A percentile compares a stretch with the other conserved stretches of the same genome.
phyloP scores from a whole-genome alignment of 2,329 filamentous ascomycete genomes.

The Cucurbitaria berberidis region DNA sequence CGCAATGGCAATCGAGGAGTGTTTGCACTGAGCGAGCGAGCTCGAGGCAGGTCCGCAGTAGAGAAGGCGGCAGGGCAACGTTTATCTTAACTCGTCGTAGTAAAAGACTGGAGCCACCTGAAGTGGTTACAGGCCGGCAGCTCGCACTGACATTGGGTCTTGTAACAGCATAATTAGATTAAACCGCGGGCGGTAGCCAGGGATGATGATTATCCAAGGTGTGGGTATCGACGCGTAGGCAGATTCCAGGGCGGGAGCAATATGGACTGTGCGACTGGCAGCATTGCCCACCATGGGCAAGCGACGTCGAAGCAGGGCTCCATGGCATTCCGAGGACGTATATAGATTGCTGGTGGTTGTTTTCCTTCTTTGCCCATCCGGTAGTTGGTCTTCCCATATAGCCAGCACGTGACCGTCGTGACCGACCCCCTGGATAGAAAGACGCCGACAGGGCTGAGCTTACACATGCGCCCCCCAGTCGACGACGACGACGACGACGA shows the following conservation, averaged over 20 bases:
- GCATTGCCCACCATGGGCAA: background rate
- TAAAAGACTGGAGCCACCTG: conserved; percentile 15
- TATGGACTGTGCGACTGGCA: conserved; percentile 7
- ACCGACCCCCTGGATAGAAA: background rate
- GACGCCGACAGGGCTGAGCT: background rate
- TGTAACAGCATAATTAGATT: conserved; percentile 32
- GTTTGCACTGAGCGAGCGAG: conserved; percentile 6
- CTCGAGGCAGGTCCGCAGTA: conserved; percentile 9
- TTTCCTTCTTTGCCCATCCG: background rate
- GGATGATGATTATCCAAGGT: conserved; percentile 13
- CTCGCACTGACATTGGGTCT: conserved; percentile 21
- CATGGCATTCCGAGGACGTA: background rate
- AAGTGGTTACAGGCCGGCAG: conserved; percentile 16
- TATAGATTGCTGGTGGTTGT: background rate
- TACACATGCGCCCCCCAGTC: background rate
- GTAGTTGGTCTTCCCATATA: background rate
- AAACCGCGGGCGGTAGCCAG: conserved; percentile 3
- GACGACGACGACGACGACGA: conserved; percentile 2
- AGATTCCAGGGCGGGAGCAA: conserved; percentile 8
- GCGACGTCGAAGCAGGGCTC: background rate
- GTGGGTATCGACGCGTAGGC: conserved; percentile 2
- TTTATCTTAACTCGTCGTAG: conserved; percentile 20
- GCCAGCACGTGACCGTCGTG: background rate
- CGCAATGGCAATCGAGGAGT: background rate
- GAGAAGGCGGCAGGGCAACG: conserved; percentile 10